Conservation (phyloP, 352 stramenopile genomes). For the Hyaloperonospora brassicae region DNA sequence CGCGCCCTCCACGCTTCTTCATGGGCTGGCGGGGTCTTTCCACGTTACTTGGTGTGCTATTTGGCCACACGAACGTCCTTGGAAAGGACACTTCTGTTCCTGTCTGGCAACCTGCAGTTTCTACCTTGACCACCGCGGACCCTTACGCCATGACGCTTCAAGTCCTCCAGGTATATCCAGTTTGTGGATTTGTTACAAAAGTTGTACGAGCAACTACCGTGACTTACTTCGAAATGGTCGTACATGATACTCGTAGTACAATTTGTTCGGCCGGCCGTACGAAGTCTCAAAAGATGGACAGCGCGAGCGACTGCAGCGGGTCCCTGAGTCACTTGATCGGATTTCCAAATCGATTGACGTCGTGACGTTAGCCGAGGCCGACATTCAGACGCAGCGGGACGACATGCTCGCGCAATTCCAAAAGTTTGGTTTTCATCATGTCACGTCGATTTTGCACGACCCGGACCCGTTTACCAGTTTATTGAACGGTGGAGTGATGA, state of each 20-base stretch:
- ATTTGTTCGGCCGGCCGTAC: constrained; percentile 64
- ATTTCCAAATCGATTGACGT: constrained; percentile 55
- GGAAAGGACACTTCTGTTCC: no score
- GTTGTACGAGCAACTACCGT: no score
- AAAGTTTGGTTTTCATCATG: constrained; percentile 43
- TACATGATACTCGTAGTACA: constrained; percentile 41
- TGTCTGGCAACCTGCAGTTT: no score
- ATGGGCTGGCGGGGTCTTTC: no score
- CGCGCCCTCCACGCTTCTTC: no score
- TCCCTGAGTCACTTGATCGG: constrained; percentile 41
- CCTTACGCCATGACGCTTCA: no score
- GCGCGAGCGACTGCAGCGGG: constrained; percentile 45
- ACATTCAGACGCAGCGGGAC: constrained; percentile 41
- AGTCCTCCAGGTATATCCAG: no score
- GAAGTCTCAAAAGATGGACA: constrained; percentile 71
- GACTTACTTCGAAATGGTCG: no score
- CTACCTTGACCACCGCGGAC: no score
- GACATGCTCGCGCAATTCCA: constrained; percentile 58
- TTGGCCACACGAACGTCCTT: no score
- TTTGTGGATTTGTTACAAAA: no score
- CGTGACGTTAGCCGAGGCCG: constrained; percentile 70
- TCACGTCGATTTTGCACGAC: constrained; percentile 64
- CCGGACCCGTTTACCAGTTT: constrained; percentile 76
- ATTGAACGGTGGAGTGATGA: constrained; percentile 68
- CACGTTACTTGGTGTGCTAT: no score